phyloP scores from a whole-genome alignment of 306 rosid genomes.

The Carpinus fangiana region DNA sequence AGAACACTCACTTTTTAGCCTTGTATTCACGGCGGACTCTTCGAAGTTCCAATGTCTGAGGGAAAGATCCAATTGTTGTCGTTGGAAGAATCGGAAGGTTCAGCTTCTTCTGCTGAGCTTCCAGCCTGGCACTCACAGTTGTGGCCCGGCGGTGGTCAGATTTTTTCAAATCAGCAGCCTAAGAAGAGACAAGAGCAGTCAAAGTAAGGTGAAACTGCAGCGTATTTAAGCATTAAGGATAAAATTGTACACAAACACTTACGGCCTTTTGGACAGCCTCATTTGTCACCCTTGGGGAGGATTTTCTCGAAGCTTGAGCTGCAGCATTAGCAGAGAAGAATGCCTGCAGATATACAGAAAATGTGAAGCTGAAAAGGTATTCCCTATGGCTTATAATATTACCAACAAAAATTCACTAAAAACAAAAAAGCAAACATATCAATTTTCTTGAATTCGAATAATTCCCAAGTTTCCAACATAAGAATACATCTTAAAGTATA shows the following conservation, averaged over 20 bases:
- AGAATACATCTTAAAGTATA: background rate
- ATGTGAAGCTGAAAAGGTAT: conserved; percentile 21
- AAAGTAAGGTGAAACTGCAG: conserved; percentile 3
- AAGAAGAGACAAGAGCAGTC: conserved; percentile 24
- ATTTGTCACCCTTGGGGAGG: conserved; percentile 79
- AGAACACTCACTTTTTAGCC: conserved; percentile 64
- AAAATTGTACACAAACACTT: conserved; percentile 30
- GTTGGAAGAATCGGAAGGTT: conserved; percentile 86
- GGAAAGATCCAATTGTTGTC: conserved; percentile 86
- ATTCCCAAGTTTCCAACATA: background rate
- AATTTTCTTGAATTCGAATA: background rate
- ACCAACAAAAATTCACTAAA: background rate
- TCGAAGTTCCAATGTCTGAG: conserved; percentile 76
- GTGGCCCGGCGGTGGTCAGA: conserved; percentile 73
- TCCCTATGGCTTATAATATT: background rate
- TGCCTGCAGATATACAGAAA: conserved; percentile 44
- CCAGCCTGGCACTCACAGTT: conserved; percentile 66
- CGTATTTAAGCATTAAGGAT: background rate
- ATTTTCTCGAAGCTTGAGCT: conserved; percentile 76
- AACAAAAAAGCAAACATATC: background rate
- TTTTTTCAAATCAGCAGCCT: conserved; percentile 80
- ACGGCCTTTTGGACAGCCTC: conserved; percentile 84
- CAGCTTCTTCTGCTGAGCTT: conserved; percentile 74
- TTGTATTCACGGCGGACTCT: conserved; percentile 84
- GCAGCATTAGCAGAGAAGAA: conserved; percentile 66